Percentiles rank a stretch among this genome's conserved stretches.
phyloP scores from a whole-genome alignment of 768 basidiomycete species.

The Agaricus subrufescens region DNA sequence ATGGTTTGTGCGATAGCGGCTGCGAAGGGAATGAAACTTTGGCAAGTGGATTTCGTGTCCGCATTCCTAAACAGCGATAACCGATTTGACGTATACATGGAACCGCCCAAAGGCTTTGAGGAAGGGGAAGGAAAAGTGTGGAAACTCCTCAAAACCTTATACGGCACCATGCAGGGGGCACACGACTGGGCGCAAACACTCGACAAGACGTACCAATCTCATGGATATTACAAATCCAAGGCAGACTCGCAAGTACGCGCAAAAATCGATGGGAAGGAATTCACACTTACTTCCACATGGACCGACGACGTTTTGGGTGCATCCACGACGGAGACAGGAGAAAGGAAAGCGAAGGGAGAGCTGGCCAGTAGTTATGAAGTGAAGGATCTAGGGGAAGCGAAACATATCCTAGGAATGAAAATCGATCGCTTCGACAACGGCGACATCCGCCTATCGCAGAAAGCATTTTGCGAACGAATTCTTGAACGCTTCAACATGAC shows the following conservation, averaged over 20 bases:
- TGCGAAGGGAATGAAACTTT: constrained; percentile 4
- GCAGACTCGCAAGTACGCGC: constrained; percentile 1
- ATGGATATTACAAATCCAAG: constrained; percentile 11
- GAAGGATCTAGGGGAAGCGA: constrained; percentile 11
- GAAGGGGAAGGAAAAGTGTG: constrained; percentile 9
- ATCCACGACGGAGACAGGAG: too few relatives aligned
- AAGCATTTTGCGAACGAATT: constrained; percentile 3
- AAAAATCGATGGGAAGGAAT: constrained; percentile 8
- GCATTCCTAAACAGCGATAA: constrained; percentile 17
- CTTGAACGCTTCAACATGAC: constrained; percentile 10
- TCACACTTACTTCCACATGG: constrained; percentile 5
- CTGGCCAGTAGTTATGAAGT: constrained; percentile 3
- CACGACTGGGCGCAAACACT: constrained; percentile 7
- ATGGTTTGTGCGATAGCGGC: constrained; percentile 15
- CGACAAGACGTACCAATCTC: constrained; percentile 7
- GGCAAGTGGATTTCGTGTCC: constrained; percentile 16
- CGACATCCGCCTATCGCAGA: constrained; percentile 1
- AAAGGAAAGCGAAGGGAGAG: too few relatives aligned
- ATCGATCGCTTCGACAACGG: constrained; percentile 2
- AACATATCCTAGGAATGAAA: constrained; percentile 9
- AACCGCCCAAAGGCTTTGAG: constrained; percentile 9
- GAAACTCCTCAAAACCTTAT: constrained; percentile 14
- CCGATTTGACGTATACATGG: constrained; percentile 15
- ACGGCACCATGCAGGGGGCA: constrained; percentile 15
- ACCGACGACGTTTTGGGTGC: neutral